Evolutionary conservation across 2,329 filamentous ascomycete genomes (phyloP).

Genomic region (Ophiosphaerella herpotricha): DNA sequence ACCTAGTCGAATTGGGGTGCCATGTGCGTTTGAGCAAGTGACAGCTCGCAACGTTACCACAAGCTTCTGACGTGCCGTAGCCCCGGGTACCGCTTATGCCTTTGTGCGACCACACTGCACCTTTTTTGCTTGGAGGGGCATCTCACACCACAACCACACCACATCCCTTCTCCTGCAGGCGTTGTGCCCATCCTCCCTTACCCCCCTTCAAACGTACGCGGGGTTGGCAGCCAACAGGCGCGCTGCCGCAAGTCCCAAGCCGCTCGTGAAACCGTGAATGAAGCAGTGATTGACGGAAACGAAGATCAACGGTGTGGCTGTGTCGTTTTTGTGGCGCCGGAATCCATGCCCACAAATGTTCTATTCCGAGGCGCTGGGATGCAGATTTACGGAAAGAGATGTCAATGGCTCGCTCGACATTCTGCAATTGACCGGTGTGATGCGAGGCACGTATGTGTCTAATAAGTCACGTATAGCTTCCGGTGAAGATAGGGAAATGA

Average conservation of each 20-base stretch:
- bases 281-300: neutral
- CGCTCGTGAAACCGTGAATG: neutral
- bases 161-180: neutral
- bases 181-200: no score
- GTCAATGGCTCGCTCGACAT: no score
- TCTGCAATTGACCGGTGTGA: no score
- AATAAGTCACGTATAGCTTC: no score
- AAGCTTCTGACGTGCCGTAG: conserved; percentile 16
- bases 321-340: neutral
- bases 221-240: no score
- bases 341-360: no score
- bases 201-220: no score
- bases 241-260: neutral
- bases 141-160: neutral
- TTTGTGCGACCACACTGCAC: conserved; percentile 4
- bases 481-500: no score
- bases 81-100: neutral
- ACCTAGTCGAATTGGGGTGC: no score
- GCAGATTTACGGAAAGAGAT: no score
- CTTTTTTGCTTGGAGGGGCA: neutral
- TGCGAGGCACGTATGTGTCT: no score
- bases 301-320: neutral
- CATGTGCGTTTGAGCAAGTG: conserved; percentile 3
- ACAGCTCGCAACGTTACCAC: conserved; percentile 19
- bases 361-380: no score